Conservation (phyloP, 495 filamentous ascomycete genomes). For the Neurospora sp. region DNA sequence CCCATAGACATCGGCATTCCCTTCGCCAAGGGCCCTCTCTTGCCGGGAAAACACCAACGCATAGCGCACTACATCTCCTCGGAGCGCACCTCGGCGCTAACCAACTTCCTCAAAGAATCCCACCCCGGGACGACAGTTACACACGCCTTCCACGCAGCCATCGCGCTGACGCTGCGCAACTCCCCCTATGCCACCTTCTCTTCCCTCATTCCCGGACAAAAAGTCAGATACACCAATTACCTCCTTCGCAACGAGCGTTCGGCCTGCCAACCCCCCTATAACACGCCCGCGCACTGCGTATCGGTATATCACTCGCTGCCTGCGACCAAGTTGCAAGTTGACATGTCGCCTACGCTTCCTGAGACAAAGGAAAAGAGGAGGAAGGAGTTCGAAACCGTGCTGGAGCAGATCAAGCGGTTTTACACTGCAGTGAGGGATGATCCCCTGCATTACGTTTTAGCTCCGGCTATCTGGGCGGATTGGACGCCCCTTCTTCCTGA, state of each 20-base stretch:
- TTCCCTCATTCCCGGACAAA: neutral
- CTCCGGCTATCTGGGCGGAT: conserved; percentile 16
- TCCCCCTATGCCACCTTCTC: too few species aligned
- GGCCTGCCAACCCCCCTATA: conserved; percentile 17
- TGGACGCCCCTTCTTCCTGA: conserved; percentile 7
- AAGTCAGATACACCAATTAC: conserved; percentile 20
- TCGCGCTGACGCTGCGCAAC: conserved; percentile 19
- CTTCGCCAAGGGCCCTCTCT: neutral
- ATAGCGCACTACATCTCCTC: conserved; percentile 5
- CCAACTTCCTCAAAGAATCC: conserved; percentile 11
- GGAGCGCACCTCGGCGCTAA: conserved; percentile 7
- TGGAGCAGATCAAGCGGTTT: neutral
- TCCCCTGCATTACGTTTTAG: conserved; percentile 1
- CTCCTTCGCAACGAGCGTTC: conserved; percentile 22
- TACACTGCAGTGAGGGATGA: conserved; percentile 3
- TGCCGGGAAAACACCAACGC: conserved; percentile 11
- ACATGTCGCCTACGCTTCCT: neutral
- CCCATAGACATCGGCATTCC: neutral
- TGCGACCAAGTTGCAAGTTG: conserved; percentile 7
- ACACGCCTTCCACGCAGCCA: conserved; percentile 25
- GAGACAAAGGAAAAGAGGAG: neutral
- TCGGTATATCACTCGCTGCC: conserved; percentile 25
- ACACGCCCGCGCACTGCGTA: conserved; percentile 16
- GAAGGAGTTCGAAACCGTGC: conserved; percentile 4
- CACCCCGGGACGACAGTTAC: conserved; percentile 18